Evolutionary conservation across 345 rosid species (phyloP).

Genomic region (Eucalyptus globulus): DNA sequence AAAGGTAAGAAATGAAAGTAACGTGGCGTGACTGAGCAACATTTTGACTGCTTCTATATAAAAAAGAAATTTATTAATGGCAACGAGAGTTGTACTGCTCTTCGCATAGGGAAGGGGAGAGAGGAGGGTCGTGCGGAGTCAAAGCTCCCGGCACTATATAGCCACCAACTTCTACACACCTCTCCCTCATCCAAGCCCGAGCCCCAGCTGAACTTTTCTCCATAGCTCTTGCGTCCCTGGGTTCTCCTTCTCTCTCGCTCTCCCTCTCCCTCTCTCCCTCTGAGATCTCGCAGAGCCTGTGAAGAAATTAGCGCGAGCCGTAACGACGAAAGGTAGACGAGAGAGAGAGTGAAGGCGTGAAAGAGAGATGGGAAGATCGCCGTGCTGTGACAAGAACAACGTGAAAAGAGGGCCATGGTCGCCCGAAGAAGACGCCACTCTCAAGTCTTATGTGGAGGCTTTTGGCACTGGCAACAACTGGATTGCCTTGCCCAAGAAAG

Average conservation of each 20-base stretch:
- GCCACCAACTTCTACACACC: not conserved
- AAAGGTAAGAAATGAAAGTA: not conserved
- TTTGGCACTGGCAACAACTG: constrained; percentile 43
- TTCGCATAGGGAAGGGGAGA: not conserved
- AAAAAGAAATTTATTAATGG: not conserved
- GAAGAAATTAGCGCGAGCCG: not conserved
- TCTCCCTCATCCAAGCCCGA: not conserved
- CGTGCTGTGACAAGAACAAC: constrained; percentile 53
- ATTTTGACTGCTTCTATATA: not conserved
- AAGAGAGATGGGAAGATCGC: constrained; percentile 47
- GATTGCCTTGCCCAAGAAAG: constrained; percentile 52
- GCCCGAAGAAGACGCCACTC: constrained; percentile 53
- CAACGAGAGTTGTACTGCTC: not conserved
- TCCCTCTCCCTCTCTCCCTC: not conserved
- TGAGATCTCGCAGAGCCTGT: not conserved
- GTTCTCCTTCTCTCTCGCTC: not conserved
- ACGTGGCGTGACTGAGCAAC: not conserved
- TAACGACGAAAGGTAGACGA: too few relatives aligned
- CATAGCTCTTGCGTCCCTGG: not conserved
- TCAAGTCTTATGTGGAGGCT: constrained; percentile 19
- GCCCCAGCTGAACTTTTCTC: not conserved
- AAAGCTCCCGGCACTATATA: not conserved
- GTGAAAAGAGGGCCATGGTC: constrained; percentile 70
- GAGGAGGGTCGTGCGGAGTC: not conserved
- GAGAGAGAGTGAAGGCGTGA: not conserved